A percentile compares a stretch with the other conserved stretches of the same genome.
Conservation (phyloP, 2,329 filamentous ascomycete genomes). For the Hortaea werneckii region DNA sequence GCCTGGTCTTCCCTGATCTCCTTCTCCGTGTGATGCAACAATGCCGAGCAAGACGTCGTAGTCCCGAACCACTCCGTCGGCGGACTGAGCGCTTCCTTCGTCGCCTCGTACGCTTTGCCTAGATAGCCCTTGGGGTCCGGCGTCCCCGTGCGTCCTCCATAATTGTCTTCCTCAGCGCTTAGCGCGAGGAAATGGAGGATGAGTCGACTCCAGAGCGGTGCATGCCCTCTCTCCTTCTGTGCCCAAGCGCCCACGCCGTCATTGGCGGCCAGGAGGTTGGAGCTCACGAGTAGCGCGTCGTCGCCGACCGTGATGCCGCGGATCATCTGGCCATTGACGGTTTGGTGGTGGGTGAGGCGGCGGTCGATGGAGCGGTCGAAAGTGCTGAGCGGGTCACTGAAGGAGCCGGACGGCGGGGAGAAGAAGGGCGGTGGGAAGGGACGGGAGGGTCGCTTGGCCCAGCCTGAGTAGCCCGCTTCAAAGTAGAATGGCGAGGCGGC, state of each 20-base stretch:
- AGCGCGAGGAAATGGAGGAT: slow-evolving; percentile 88
- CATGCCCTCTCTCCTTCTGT: slow-evolving; percentile 73
- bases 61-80: slow-evolving; percentile 83
- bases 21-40: slow-evolving; percentile 44
- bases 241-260: slow-evolving; percentile 97
- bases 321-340: slow-evolving; percentile 71
- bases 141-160: slow-evolving; percentile 29
- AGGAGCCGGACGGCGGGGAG: slow-evolving; percentile 79
- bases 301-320: slow-evolving; percentile 87
- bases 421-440: slow-evolving; percentile 91
- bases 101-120: slow-evolving; percentile 73
- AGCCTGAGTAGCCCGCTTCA: slow-evolving; percentile 82
- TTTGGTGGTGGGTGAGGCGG: slow-evolving; percentile 53
- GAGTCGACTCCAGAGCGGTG: slow-evolving; percentile 88
- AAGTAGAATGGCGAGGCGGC: slow-evolving; percentile 67
- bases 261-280: slow-evolving; percentile 80
- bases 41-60: slow-evolving; percentile 74
- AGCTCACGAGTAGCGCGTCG: slow-evolving; percentile 79
- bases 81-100: slow-evolving; percentile 62
- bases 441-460: slow-evolving; percentile 78
- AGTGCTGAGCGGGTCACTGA: slow-evolving; percentile 87
- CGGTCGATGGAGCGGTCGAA: slow-evolving; percentile 70
- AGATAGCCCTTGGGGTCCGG: slow-evolving; percentile 67
- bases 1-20: slow-evolving; percentile 15
- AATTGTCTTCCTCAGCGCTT: slow-evolving; percentile 58